These are phyloP conservation scores for Phytophthora capsici DNA, from an alignment of 352 stramenopile genomes.

Conservation along the genomic window DNA sequence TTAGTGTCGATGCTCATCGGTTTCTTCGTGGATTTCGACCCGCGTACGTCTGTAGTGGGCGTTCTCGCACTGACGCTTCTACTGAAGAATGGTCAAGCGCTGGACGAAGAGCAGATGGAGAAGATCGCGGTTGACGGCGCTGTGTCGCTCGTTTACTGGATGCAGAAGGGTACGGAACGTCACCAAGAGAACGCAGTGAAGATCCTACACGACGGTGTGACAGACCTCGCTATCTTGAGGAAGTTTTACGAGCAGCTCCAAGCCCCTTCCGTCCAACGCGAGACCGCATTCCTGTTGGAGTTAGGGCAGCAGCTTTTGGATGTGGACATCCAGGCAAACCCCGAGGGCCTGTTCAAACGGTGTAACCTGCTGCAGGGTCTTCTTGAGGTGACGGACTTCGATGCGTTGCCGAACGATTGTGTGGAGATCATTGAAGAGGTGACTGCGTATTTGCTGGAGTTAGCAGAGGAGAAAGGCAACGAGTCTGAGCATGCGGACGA, in stretches of 20 bases:
- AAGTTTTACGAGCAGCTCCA: slow-evolving; percentile 77
- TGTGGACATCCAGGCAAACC: slow-evolving; percentile 61
- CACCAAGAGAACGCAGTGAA: slow-evolving; percentile 83
- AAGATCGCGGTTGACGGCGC: slow-evolving; percentile 73
- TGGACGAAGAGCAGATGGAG: slow-evolving; percentile 73
- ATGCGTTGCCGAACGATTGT: slow-evolving; percentile 52
- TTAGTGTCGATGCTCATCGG: slow-evolving; percentile 73
- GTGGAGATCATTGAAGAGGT: slow-evolving; percentile 71
- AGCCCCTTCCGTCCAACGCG: slow-evolving; percentile 49
- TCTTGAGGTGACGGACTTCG: slow-evolving; percentile 52
- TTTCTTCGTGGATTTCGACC: slow-evolving; percentile 78
- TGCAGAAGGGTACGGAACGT: slow-evolving; percentile 83
- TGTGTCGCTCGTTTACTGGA: slow-evolving; percentile 81
- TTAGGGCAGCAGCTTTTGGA: slow-evolving; percentile 76
- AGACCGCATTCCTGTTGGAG: slow-evolving; percentile 69
- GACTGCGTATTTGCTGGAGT: slow-evolving; percentile 55
- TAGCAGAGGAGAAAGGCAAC: slow-evolving; percentile 33
- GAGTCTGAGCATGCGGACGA: slow-evolving; percentile 21
- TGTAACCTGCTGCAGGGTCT: slow-evolving; percentile 64
- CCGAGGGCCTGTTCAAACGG: slow-evolving; percentile 69
- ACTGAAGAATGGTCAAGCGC: slow-evolving; percentile 60
- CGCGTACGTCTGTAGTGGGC: slow-evolving; percentile 75
- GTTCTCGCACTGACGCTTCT: slow-evolving; percentile 73
- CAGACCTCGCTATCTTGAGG: slow-evolving; percentile 36
- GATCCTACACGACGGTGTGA: slow-evolving; percentile 76